Percentiles rank a stretch among this genome's conserved stretches.
phyloP scores from a whole-genome alignment of 345 rosid genomes.

The Zanthoxylum bungeanum region DNA sequence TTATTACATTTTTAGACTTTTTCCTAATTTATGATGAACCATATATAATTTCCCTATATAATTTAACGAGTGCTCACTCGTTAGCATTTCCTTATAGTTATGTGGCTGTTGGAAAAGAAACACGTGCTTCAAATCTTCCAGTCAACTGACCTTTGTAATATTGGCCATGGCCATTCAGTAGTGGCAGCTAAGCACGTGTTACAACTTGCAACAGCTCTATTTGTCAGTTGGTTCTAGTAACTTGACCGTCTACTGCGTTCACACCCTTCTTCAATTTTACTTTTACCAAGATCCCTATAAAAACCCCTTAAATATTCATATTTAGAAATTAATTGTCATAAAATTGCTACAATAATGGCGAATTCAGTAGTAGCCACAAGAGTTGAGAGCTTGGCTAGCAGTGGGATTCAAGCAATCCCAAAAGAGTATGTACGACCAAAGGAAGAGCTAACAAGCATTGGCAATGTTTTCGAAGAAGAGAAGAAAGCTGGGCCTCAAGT shows the following conservation, averaged over 20 bases:
- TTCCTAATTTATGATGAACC: too few species aligned
- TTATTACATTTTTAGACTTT: too few species aligned
- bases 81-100: too few species aligned
- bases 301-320: background rate
- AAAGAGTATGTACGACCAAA: conserved; percentile 71
- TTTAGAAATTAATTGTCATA: background rate
- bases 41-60: background rate
- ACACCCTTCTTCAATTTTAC: background rate
- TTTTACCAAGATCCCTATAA: conserved; percentile 10
- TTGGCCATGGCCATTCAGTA: background rate
- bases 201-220: conserved; percentile 5
- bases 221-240: background rate
- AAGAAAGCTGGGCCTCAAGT: conserved; percentile 71
- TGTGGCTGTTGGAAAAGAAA: too few species aligned
- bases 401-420: conserved; percentile 73
- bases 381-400: conserved; percentile 69
- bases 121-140: conserved; percentile 25
- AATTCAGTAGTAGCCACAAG: conserved; percentile 30
- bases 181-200: conserved; percentile 25
- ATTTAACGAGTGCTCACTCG: background rate
- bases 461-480: conserved; percentile 76
- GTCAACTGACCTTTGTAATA: conserved; percentile 14
- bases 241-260: background rate
- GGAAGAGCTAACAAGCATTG: conserved; percentile 73
- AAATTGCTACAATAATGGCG: conserved; percentile 26